Percentiles rank a stretch among this genome's conserved stretches.
These are phyloP conservation scores for Sesbania bispinosa DNA, from an alignment of 306 rosid species.

Conservation along the genomic window DNA sequence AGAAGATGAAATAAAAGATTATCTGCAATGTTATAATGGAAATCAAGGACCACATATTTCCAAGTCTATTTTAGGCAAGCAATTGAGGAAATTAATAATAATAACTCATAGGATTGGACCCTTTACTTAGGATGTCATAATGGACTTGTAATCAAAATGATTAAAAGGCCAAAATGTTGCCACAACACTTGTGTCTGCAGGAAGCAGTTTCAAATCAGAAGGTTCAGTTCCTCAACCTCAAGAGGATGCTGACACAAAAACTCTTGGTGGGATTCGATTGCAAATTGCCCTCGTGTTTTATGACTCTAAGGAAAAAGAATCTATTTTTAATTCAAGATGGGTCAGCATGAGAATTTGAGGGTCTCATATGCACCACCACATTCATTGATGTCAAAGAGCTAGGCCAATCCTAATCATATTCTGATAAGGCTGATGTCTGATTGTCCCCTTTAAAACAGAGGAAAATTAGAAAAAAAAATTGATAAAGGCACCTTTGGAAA, in stretches of 20 bases:
- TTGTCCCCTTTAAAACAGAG: constrained; percentile 30
- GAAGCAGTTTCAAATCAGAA: constrained; percentile 22
- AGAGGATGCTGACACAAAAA: constrained; percentile 15
- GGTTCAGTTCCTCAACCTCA: constrained; percentile 16
- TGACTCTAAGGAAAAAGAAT: neutral
- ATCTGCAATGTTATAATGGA: neutral
- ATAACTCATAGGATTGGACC: neutral
- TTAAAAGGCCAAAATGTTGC: constrained; percentile 29
- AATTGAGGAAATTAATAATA: neutral
- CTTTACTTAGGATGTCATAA: neutral
- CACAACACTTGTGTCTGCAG: constrained; percentile 19
- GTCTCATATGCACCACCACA: constrained; percentile 51
- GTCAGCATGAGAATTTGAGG: constrained; percentile 32
- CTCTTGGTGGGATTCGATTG: constrained; percentile 15
- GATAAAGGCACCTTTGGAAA: constrained; percentile 46
- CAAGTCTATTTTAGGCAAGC: neutral
- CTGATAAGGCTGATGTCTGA: constrained; percentile 46
- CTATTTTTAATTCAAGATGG: neutral
- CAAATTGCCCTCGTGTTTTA: constrained; percentile 15
- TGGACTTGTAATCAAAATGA: constrained; percentile 17
- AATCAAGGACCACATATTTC: neutral
- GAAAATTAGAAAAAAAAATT: neutral
- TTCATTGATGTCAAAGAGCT: constrained; percentile 38
- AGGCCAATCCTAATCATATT: constrained; percentile 37
- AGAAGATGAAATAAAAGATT: neutral